Conservation (phyloP, 139 green algal genomes). For the Closterium sp. region DNA sequence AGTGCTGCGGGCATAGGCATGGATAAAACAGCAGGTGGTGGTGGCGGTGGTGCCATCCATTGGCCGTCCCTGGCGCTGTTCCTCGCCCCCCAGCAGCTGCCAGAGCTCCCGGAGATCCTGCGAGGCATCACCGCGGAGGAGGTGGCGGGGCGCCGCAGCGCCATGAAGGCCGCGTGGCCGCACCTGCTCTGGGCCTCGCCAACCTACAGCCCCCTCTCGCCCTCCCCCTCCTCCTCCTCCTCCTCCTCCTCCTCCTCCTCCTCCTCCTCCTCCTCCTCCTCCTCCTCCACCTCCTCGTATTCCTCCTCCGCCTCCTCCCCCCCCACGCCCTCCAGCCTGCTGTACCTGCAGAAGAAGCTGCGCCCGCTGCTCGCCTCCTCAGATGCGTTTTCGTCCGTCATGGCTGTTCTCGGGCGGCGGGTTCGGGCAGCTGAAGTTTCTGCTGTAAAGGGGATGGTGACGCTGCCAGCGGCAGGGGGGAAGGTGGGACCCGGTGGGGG, state of each 20-base stretch:
- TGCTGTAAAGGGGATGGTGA: background rate
- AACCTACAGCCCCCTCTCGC: background rate
- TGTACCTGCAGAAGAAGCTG: background rate
- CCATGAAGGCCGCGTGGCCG: background rate
- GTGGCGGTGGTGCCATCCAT: background rate
- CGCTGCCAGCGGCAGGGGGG: background rate
- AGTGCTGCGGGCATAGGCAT: no score
- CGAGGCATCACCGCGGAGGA: background rate
- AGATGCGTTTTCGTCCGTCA: background rate
- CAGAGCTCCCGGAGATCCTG: background rate
- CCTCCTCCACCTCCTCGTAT: background rate
- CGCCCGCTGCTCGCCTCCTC: background rate
- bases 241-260: background rate
- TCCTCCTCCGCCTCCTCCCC: background rate
- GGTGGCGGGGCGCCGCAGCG: background rate
- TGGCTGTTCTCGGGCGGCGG: background rate
- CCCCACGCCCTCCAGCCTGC: background rate
- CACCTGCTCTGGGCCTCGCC: background rate
- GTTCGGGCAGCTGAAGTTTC: background rate
- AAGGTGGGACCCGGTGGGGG: background rate
- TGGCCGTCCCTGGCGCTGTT: background rate
- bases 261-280: background rate
- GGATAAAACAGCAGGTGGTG: no score
- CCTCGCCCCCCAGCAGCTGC: background rate
- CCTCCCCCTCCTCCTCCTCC: background rate